Evolutionary conservation across 2,329 filamentous ascomycete genomes (phyloP), one percentile per base, ranked within the genome.

Genomic region (Immersiporthe knoxdaviesiana): DNA sequence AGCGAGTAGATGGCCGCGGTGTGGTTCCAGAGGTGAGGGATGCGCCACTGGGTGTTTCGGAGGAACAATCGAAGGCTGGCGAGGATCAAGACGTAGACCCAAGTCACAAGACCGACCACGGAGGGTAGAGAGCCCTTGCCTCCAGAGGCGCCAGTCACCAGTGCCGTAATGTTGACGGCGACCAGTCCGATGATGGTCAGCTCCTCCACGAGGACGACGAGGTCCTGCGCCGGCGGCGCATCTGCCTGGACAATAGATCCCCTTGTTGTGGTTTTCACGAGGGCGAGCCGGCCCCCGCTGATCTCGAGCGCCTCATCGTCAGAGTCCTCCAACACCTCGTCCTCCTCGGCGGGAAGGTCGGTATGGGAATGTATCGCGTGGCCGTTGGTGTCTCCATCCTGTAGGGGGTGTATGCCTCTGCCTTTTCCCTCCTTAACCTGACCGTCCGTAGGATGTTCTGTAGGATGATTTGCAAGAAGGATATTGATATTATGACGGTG

Each of bases 1-100:
- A 90, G 83, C 67, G 87, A 86, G 79, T 99, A 99, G 66, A 99
- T 88, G 72, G 86, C 81, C 27, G 93, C 92, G 0, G 96, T 98
- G 79, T 99, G 96, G 77, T 95, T 94, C 96, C 96, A 99, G 11
- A 98, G 82, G 69, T 87, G 85, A 11, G 91, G 90, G 18, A 96
- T 78, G 79, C 78, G 87, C 86, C 81, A 93, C 84, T 84, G 88
- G 75, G 81, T 88, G 80, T 82, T 88, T 79, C 79, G 90, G 80
- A 84, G 88, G 80, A 80, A 90, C 75, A 97, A 82, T 44, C 96
- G 90, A 58, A 94, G 81, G 27, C 89, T 87, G 18, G 90, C 90
- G 69, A 99, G 85, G 21, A 90, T 80, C 37, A 95, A 83, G 52
- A 94, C 88, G 77, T 98, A 99, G 65, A 88, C 79, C 95, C 96